Evolutionary conservation across 2,329 filamentous ascomycete genomes (phyloP).

Genomic region (Dendryphion nanum): DNA sequence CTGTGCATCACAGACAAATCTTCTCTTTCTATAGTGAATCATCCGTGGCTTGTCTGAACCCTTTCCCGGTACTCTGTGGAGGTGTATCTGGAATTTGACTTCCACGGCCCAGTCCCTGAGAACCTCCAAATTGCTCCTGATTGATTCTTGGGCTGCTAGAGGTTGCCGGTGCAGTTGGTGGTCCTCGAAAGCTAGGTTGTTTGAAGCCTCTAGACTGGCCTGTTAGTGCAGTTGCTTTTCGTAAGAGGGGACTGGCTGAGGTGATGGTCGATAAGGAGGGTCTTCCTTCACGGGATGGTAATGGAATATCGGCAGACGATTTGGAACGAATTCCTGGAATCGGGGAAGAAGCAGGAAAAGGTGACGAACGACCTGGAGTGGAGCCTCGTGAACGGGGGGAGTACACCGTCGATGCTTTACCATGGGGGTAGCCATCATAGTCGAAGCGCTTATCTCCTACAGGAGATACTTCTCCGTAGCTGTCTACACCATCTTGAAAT

Average conservation of each 20-base stretch:
- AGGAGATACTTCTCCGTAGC: conserved; percentile 7
- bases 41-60: neutral
- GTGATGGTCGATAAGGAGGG: conserved; percentile 11
- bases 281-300: conserved; percentile 11
- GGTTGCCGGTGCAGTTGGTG: conserved; percentile 18
- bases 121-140: conserved; percentile 1
- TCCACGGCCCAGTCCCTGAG: conserved; percentile 9
- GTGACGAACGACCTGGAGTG: conserved; percentile 16
- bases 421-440: conserved; percentile 30
- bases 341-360: conserved; percentile 13
- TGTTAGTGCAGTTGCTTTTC: conserved; percentile 25
- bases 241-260: conserved; percentile 33
- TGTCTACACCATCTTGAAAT: conserved; percentile 15
- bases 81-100: conserved; percentile 25
- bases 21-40: too few relatives aligned
- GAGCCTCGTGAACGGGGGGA: conserved; percentile 19
- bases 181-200: conserved; percentile 20
- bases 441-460: conserved; percentile 16
- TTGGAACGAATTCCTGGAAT: conserved; percentile 6
- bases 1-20: too few relatives aligned
- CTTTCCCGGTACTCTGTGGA: conserved; percentile 21
- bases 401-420: conserved; percentile 13
- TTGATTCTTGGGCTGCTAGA: conserved; percentile 18
- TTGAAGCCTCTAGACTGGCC: conserved; percentile 10
- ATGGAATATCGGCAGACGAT: conserved; percentile 17